These are phyloP conservation scores for Trichoderma virens DNA, from an alignment of 495 filamentous ascomycete species.

Conservation along the genomic window DNA sequence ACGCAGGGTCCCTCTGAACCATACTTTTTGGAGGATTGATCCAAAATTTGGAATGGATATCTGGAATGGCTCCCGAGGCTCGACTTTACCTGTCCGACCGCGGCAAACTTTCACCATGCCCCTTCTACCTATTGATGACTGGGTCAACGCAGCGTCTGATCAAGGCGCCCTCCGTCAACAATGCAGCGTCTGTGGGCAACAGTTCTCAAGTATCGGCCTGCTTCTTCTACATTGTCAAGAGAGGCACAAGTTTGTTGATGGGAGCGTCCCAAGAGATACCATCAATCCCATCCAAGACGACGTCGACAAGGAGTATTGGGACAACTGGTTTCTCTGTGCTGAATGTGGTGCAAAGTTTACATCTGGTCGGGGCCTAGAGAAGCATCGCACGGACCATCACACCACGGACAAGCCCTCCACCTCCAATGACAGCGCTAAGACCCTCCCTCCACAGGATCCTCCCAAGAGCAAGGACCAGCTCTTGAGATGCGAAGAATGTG, in stretches of 20 bases:
- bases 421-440: too few species aligned
- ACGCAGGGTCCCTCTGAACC: background rate
- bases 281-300: background rate
- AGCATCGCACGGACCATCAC: background rate
- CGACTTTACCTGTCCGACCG: background rate
- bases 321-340: background rate
- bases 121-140: background rate
- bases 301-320: background rate
- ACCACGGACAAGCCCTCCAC: too few species aligned
- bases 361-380: background rate
- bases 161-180: background rate
- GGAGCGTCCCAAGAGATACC: background rate
- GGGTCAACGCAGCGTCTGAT: background rate
- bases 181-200: background rate
- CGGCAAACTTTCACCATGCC: background rate
- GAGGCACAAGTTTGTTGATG: background rate
- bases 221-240: background rate
- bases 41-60: background rate
- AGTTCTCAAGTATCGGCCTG: background rate
- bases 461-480: background rate
- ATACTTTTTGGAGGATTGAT: background rate
- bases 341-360: background rate
- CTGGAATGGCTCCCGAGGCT: background rate
- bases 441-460: too few species aligned
- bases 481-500: background rate